These are phyloP conservation scores for Corylus avellana DNA, from an alignment of 306 rosid genomes.

Conservation along the genomic window DNA sequence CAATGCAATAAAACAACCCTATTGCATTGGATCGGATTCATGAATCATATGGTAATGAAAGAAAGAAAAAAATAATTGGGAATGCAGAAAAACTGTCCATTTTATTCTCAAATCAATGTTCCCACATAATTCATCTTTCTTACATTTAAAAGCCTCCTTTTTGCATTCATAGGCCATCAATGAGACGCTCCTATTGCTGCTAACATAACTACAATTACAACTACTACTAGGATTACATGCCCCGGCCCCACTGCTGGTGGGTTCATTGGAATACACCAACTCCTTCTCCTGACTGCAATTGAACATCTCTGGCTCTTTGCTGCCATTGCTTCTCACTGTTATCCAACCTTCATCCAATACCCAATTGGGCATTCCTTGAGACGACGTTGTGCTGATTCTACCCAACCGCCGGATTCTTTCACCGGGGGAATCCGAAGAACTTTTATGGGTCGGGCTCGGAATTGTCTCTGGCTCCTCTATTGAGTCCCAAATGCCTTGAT, in stretches of 20 bases:
- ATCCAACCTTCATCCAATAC: slow-evolving; percentile 55
- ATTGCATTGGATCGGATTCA: too few relatives aligned
- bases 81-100: slow-evolving; percentile 14
- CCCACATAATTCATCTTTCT: neutral
- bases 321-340: slow-evolving; percentile 55
- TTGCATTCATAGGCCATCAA: slow-evolving; percentile 12
- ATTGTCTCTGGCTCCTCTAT: slow-evolving; percentile 25
- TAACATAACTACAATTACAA: neutral
- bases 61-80: neutral
- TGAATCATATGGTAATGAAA: neutral
- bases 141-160: slow-evolving; percentile 19
- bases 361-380: slow-evolving; percentile 38
- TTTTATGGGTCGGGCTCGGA: slow-evolving; percentile 26
- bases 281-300: neutral
- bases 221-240: slow-evolving; percentile 16
- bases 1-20: too few relatives aligned
- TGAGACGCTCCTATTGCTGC: slow-evolving; percentile 2
- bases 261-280: slow-evolving; percentile 21
- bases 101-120: slow-evolving; percentile 19
- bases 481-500: slow-evolving; percentile 50
- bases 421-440: slow-evolving; percentile 22
- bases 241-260: neutral
- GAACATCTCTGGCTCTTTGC: slow-evolving; percentile 17
- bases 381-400: slow-evolving; percentile 13
- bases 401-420: slow-evolving; percentile 55